phyloP scores from a whole-genome alignment of 1,284 basidiomycete genomes.

The Cystobasidium slooffiae region DNA sequence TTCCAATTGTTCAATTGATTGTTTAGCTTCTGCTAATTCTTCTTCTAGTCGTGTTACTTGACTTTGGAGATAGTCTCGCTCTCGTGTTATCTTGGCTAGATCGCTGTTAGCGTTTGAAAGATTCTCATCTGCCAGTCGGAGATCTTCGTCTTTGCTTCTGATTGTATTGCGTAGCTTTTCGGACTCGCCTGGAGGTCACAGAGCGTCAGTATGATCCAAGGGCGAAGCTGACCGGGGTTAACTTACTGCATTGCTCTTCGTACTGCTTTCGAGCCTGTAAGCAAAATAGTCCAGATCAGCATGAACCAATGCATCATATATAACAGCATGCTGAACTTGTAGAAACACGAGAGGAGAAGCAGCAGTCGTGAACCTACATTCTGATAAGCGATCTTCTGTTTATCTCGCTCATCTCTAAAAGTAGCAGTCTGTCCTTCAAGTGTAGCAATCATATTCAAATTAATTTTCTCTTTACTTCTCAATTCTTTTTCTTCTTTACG shows the following conservation, averaged over 20 bases:
- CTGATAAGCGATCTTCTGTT: conserved; percentile 38
- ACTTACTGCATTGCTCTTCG: conserved; percentile 77
- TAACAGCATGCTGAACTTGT: neutral
- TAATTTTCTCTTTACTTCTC: conserved; percentile 69
- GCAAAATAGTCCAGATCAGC: too few relatives aligned
- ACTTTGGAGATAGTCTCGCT: conserved; percentile 71
- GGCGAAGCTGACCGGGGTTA: neutral
- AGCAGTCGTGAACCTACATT: conserved; percentile 58
- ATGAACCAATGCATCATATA: conserved; percentile 63
- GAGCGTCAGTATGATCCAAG: neutral
- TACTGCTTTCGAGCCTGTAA: conserved; percentile 76
- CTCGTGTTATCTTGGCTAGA: conserved; percentile 59
- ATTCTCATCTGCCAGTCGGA: conserved; percentile 62
- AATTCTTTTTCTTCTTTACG: conserved; percentile 88
- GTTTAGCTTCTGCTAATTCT: conserved; percentile 70
- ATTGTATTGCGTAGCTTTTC: conserved; percentile 76
- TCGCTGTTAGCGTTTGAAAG: conserved; percentile 67
- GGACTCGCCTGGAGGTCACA: conserved; percentile 64
- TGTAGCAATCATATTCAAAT: conserved; percentile 56
- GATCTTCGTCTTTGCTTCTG: conserved; percentile 71
- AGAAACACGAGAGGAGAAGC: neutral
- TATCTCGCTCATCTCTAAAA: conserved; percentile 42
- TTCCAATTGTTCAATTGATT: conserved; percentile 72
- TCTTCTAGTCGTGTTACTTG: conserved; percentile 68
- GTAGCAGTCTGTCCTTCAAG: conserved; percentile 76